phyloP scores from a whole-genome alignment of 2,329 filamentous ascomycete species.

The Grosmannia serpens region DNA sequence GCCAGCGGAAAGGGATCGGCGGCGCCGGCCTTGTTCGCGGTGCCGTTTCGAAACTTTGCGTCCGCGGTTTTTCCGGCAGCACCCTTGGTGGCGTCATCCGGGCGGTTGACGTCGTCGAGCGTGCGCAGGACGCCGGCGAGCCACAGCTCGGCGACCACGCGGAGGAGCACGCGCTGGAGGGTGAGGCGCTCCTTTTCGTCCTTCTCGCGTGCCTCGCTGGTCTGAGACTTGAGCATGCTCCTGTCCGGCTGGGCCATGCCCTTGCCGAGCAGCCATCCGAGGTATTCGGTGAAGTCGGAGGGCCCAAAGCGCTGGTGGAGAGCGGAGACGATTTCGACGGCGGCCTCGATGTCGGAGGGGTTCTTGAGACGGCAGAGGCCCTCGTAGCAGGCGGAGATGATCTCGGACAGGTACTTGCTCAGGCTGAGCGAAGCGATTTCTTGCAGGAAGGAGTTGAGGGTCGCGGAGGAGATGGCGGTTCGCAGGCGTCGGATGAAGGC shows the following conservation, averaged over 20 bases:
- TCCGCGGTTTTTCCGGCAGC: conserved; percentile 51
- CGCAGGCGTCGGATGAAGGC: conserved; percentile 94
- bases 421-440: conserved; percentile 85
- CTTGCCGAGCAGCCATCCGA: conserved; percentile 86
- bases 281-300: conserved; percentile 76
- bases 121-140: conserved; percentile 80
- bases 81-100: conserved; percentile 52
- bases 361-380: conserved; percentile 86
- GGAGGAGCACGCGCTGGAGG: conserved; percentile 73
- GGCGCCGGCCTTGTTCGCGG: conserved; percentile 49
- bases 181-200: conserved; percentile 90
- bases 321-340: conserved; percentile 88
- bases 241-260: conserved; percentile 88
- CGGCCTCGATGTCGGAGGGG: conserved; percentile 81
- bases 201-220: conserved; percentile 74
- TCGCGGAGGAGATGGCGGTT: conserved; percentile 72
- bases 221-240: conserved; percentile 63
- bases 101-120: conserved; percentile 53
- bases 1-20: conserved; percentile 92
- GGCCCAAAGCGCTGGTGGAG: conserved; percentile 91
- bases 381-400: conserved; percentile 91
- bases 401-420: conserved; percentile 94
- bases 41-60: conserved; percentile 41
- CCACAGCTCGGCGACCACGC: conserved; percentile 93
- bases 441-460: conserved; percentile 72